Percentiles rank a stretch among this genome's conserved stretches.
Conservation (phyloP, 306 rosid genomes). For the Begonia fuchsioides region DNA sequence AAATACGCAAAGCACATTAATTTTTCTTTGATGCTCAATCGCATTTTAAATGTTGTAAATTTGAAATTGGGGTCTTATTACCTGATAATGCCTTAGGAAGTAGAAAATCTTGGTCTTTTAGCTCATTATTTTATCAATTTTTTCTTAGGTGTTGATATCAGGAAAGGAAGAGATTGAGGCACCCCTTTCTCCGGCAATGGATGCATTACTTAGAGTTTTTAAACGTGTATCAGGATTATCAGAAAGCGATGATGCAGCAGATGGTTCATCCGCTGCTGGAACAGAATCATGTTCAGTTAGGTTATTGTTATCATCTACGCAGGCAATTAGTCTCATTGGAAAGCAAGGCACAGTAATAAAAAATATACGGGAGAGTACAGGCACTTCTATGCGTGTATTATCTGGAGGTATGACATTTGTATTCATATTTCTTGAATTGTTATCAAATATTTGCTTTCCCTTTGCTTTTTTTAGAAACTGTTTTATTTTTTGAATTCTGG, state of each 20-base stretch:
- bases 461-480: not conserved
- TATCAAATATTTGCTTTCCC: too few species aligned
- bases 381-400: slow-evolving; percentile 61
- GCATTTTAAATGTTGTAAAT: too few species aligned
- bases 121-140: slow-evolving; percentile 2
- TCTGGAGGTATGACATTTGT: slow-evolving; percentile 44
- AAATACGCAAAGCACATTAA: too few species aligned
- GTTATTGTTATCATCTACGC: slow-evolving; percentile 81
- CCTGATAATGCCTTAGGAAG: too few species aligned
- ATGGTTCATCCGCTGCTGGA: slow-evolving; percentile 23
- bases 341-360: slow-evolving; percentile 89
- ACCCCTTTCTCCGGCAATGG: slow-evolving; percentile 88
- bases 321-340: slow-evolving; percentile 91
- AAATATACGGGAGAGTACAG: slow-evolving; percentile 74
- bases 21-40: too few species aligned
- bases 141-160: slow-evolving; percentile 60
- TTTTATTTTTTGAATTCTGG: too few species aligned
- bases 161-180: slow-evolving; percentile 80
- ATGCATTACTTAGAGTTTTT: slow-evolving; percentile 68
- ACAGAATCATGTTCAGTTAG: slow-evolving; percentile 56
- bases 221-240: slow-evolving; percentile 72
- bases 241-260: slow-evolving; percentile 31
- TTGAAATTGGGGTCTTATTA: too few species aligned
- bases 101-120: too few species aligned
- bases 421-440: too few species aligned